phyloP scores from a whole-genome alignment of 23 red algal species.

The Gracilariopsis chorda region DNA sequence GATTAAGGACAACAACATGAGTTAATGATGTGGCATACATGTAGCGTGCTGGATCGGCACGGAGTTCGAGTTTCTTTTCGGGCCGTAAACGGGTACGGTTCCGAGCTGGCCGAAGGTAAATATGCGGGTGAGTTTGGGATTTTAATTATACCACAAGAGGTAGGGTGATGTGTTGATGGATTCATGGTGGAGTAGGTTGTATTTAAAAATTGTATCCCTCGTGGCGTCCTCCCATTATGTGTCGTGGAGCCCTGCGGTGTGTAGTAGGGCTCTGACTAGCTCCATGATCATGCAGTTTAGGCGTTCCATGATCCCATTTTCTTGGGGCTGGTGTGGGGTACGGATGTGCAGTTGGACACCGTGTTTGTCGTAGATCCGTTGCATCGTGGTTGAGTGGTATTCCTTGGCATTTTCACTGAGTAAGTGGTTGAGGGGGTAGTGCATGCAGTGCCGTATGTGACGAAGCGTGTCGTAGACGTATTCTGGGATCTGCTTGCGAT shows the following conservation, averaged over 20 bases:
- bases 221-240: neutral
- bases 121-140: neutral
- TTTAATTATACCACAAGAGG: neutral
- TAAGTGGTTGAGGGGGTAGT: neutral
- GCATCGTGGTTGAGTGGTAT: neutral
- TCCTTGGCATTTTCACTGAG: constrained; percentile 3
- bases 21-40: too few species aligned
- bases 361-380: neutral
- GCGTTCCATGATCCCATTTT: neutral
- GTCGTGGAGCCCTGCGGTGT: neutral
- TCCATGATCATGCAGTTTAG: constrained; percentile 20
- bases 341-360: neutral
- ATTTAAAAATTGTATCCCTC: too few species aligned
- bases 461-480: neutral
- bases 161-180: neutral
- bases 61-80: neutral
- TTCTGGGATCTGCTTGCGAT: neutral
- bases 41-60: too few species aligned
- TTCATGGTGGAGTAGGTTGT: neutral
- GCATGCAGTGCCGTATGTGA: neutral
- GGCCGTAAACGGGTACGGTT: neutral
- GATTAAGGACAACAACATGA: too few species aligned
- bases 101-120: neutral
- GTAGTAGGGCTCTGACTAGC: neutral
- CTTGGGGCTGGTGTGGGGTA: constrained; percentile 4